Evolutionary conservation across 2,329 filamentous ascomycete genomes (phyloP), one percentile per base, ranked within the genome.

Genomic region (Mollisiaceae sp.): DNA sequence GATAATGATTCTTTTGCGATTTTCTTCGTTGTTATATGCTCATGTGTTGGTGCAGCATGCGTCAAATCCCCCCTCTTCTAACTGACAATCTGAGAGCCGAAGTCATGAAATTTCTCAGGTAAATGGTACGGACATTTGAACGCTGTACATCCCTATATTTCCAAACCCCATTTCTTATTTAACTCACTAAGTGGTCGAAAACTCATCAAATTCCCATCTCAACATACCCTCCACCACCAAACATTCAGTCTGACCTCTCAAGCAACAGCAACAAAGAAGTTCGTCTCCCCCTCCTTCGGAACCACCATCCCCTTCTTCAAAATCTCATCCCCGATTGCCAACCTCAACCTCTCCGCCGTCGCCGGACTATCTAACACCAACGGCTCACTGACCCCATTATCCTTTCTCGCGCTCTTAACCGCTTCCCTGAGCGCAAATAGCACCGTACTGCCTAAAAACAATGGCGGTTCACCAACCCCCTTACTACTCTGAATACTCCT

Each of bases 381-480:
- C 3, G 80, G 77, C 15, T 81, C 78, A 9, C 73, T 72, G 18
- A 81, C 78, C 0, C 78, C 80, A 75, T 82, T 82, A 71, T 83
- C 78, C 68, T 76, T 78, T 63, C 83, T 77, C 2, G 83, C 83
- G 27, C 81, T 81, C 67, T 79, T 81, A n/a, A 85, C 75, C 1
- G 83, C 83, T 70, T 85, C 82, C 18, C 83, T 78, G 56, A 85
- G 80, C 2, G 83, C 83, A 69, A 85, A 85, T 69, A 85, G 81
- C 1, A 83, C 82, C 0, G 80, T 80, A 41, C 81, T 82, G 2
- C 83, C 83, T 76, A 85, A 78, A 67, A 85, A 85, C 3, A 91
- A 77, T 0, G 88, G 88, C 5, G 88, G 88, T 75, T 91, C 88
- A 1, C 88, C 83, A 1, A 85, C 79, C 18, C 83, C 83, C 38